Evolutionary conservation across 768 basidiomycete genomes (phyloP).

Genomic region (Russula sp.): DNA sequence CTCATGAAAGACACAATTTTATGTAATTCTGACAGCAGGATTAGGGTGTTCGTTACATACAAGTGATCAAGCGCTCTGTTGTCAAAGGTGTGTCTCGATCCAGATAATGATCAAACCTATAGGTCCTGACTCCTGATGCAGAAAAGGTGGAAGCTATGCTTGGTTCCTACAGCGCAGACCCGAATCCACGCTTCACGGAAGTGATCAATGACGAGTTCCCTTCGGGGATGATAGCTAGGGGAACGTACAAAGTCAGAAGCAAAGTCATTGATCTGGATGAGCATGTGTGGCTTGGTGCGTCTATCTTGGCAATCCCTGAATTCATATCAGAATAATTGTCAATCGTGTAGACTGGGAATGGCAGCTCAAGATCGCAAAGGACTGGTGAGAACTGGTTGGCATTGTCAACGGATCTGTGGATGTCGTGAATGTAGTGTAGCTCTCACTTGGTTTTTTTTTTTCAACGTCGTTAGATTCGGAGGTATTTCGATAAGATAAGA

Average conservation of each 20-base stretch:
- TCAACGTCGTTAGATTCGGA: no score
- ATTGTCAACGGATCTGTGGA: slow-evolving; percentile 26
- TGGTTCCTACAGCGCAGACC: slow-evolving; percentile 83
- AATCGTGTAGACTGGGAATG: slow-evolving; percentile 66
- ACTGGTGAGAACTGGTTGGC: slow-evolving; percentile 54
- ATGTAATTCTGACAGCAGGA: slow-evolving; percentile 14
- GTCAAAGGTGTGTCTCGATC: slow-evolving; percentile 50
- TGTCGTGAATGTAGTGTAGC: slow-evolving; percentile 14
- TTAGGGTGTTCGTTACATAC: slow-evolving; percentile 80
- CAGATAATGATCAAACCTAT: slow-evolving; percentile 6
- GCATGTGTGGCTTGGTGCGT: slow-evolving; percentile 68
- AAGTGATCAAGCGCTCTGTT: slow-evolving; percentile 78
- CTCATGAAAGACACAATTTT: not conserved
- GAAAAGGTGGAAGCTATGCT: slow-evolving; percentile 94
- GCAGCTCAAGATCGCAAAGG: slow-evolving; percentile 88
- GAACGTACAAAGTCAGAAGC: slow-evolving; percentile 71
- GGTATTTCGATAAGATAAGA: slow-evolving; percentile 18
- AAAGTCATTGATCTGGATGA: slow-evolving; percentile 87
- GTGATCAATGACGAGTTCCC: slow-evolving; percentile 64
- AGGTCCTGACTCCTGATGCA: slow-evolving; percentile 12
- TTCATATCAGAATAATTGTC: not conserved
- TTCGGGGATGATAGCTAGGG: slow-evolving; percentile 79
- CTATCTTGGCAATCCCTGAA: not conserved
- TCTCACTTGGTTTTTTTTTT: not conserved
- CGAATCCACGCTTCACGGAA: slow-evolving; percentile 63